Conservation (phyloP, 345 rosid genomes). For the Erucastrum elatum region DNA sequence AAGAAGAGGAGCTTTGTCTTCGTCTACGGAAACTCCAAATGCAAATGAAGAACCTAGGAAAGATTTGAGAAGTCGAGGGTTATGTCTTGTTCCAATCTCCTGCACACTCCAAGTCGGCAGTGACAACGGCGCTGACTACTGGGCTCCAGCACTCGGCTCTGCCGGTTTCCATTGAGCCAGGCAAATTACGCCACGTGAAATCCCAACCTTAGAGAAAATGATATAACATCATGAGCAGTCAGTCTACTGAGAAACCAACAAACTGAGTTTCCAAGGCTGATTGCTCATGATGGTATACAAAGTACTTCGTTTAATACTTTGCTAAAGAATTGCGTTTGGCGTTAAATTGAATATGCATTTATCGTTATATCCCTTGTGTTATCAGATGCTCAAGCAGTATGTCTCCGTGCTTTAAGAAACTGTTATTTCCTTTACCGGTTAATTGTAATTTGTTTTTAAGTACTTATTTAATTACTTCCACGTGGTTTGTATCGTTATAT, state of each 20-base stretch:
- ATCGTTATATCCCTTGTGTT: conserved; percentile 13
- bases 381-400: conserved; percentile 22
- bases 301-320: conserved; percentile 16
- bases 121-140: conserved; percentile 89
- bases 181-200: conserved; percentile 18
- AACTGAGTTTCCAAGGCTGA: conserved; percentile 71
- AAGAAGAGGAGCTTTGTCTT: conserved; percentile 50
- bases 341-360: conserved; percentile 20
- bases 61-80: conserved; percentile 89
- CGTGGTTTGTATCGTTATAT: conserved; percentile 23
- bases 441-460: conserved; percentile 33
- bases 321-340: conserved; percentile 25
- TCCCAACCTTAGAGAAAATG: conserved; percentile 31
- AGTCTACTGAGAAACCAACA: conserved; percentile 63
- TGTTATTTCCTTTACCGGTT: conserved; percentile 16
- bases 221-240: conserved; percentile 99
- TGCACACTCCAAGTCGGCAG: conserved; percentile 85
- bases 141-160: conserved; percentile 72
- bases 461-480: conserved; percentile 30
- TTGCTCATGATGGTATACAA: conserved; percentile 99
- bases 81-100: conserved; percentile 92
- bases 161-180: conserved; percentile 55
- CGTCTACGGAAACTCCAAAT: conserved; percentile 39
- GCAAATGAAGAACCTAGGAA: conserved; percentile 50
- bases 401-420: conserved; percentile 30